Conservation (phyloP, 805 yeast species). For the Pachysolen tannophilus region DNA sequence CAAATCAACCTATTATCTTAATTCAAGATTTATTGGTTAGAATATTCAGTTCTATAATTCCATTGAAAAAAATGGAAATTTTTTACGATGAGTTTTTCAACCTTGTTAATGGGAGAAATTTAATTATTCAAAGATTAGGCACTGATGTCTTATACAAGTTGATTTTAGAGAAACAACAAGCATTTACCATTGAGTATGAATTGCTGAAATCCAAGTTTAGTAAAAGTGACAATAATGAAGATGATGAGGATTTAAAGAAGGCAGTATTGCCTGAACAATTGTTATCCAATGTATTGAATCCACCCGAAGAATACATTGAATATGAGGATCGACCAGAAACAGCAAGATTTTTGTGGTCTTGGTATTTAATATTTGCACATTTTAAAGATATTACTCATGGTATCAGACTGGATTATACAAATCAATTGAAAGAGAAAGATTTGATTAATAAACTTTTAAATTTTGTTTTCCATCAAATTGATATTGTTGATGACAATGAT, state of each 20-base stretch:
- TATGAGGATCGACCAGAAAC: conserved; percentile 27
- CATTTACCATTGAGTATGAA: conserved; percentile 53
- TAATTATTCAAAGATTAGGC: conserved; percentile 36
- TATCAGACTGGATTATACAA: conserved; percentile 52
- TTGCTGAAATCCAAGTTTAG: conserved; percentile 32
- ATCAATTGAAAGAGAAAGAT: conserved; percentile 39
- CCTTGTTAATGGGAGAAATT: conserved; percentile 17
- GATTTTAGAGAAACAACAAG: conserved; percentile 45
- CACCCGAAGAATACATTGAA: conserved; percentile 30
- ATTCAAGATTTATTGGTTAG: conserved; percentile 29
- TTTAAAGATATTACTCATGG: conserved; percentile 60
- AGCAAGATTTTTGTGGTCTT: conserved; percentile 51
- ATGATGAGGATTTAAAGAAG: conserved; percentile 13
- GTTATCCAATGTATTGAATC: conserved; percentile 23
- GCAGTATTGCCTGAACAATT: conserved; percentile 34
- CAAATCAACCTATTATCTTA: conserved; percentile 24
- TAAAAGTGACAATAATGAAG: conserved; percentile 21
- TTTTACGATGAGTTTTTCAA: conserved; percentile 28
- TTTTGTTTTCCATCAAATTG: conserved; percentile 47
- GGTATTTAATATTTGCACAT: conserved; percentile 56
- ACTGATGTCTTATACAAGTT: conserved; percentile 29
- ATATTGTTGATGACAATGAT: conserved; percentile 22
- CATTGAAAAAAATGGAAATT: conserved; percentile 22
- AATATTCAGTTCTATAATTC: conserved; percentile 19
- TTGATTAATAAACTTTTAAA: conserved; percentile 43